Evolutionary conservation across 192 early-diverging fungal species (phyloP), one percentile per base, ranked within the genome.

Genomic region (Umbelopsis sp.): DNA sequence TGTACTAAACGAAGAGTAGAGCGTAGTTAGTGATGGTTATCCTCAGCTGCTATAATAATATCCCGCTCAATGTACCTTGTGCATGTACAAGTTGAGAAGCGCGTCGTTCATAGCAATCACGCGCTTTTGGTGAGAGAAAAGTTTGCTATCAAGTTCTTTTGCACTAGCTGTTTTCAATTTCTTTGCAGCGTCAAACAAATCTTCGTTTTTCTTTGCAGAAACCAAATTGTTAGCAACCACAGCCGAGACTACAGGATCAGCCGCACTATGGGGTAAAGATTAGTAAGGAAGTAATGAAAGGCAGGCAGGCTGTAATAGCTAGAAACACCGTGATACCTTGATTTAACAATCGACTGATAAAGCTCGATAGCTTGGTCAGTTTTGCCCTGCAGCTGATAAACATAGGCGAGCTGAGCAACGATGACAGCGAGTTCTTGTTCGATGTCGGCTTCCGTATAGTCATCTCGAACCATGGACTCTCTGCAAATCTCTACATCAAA

Each of bases 181-280:
- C 56, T 85, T 83, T 29, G 77, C 53, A 20, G 84, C 83, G 53
- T 92, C 88, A 59, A 86, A 85, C 6, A 89, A 56, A 43, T 90
- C 89, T 17, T 84, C 70, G 22, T 87, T 81, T 69, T 85, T 80
- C 59, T 85, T 80, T 11, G 89, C 73, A 2, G 84, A 81, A 0
- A 86, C 83, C 52, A 91, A 65, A 71, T 93, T 93, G 80, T 93
- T 93, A 51, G 90, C 83, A 10, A 88, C 91, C 17, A 93, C 82
- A 2, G 86, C 90, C 0, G 80, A 79, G 17, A 88, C 83, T 10
- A 82, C 82, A 6, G 79, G 75, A 72, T 93, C 90, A 32, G 73
- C 71, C n/a, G 75, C 70, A 24, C 86, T 88, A 41, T 11, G 12
- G 73, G 31, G 47, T 32, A 10, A 56, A 17, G 51, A 32, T 62